phyloP scores from a whole-genome alignment of 2,329 filamentous ascomycete genomes.

The Didymella arachidicola region DNA sequence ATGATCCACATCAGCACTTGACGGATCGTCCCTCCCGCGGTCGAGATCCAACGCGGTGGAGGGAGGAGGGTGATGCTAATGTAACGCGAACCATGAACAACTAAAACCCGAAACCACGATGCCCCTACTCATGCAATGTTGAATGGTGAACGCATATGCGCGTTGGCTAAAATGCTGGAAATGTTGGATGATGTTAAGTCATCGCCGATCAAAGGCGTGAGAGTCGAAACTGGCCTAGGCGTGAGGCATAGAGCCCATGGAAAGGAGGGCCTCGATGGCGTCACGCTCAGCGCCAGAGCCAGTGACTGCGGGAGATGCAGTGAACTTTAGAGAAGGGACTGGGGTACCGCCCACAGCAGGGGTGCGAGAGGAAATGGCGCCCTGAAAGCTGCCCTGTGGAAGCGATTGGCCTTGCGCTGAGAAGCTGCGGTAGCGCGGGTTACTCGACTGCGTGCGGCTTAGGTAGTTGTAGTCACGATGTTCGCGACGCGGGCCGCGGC shows the following conservation, averaged over 20 bases:
- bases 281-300: constrained; percentile 70
- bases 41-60: constrained; percentile 34
- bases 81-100: constrained; percentile 31
- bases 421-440: constrained; percentile 37
- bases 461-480: constrained; percentile 52
- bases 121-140: constrained; percentile 19
- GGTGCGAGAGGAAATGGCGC: constrained; percentile 19
- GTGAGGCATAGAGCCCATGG: constrained; percentile 71
- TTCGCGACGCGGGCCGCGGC: constrained; percentile 40
- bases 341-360: constrained; percentile 37
- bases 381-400: constrained; percentile 32
- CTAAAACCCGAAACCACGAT: constrained; percentile 7
- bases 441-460: constrained; percentile 46
- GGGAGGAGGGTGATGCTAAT: constrained; percentile 29
- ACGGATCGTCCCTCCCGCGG: constrained; percentile 44
- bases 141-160: constrained; percentile 4
- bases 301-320: constrained; percentile 38
- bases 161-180: constrained; percentile 5
- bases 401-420: constrained; percentile 41
- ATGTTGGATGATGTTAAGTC: constrained; percentile 1
- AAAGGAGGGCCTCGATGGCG: constrained; percentile 80
- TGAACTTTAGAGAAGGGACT: constrained; percentile 22
- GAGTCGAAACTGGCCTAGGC: constrained; percentile 36
- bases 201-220: not conserved
- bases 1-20: constrained; percentile 52